Evolutionary conservation across 805 yeast genomes (phyloP).

Genomic region (Dipodascopsis uninucleata): DNA sequence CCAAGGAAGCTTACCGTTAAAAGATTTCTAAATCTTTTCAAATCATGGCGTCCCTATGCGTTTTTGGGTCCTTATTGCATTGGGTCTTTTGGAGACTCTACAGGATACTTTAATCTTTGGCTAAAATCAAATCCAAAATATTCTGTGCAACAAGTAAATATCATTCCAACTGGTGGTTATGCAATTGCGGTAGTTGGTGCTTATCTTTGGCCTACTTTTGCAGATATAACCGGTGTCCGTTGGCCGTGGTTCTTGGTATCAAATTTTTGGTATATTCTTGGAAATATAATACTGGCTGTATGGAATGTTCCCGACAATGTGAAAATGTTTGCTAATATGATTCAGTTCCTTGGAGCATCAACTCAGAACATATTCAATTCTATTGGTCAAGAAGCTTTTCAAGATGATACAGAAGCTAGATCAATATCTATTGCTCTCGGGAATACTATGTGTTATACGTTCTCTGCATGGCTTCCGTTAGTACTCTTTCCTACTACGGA

Average conservation of each 20-base stretch:
- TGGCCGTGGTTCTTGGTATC: slow-evolving; percentile 29
- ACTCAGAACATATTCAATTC: slow-evolving; percentile 20
- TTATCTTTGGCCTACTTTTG: slow-evolving; percentile 32
- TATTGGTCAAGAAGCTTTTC: slow-evolving; percentile 28
- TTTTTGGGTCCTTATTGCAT: slow-evolving; percentile 11
- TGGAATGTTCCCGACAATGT: slow-evolving; percentile 17
- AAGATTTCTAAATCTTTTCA: slow-evolving; percentile 1
- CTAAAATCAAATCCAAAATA: slow-evolving; percentile 31
- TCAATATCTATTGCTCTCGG: slow-evolving; percentile 35
- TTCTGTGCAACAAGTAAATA: slow-evolving; percentile 33
- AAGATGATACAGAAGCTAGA: slow-evolving; percentile 35
- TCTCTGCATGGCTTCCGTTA: slow-evolving; percentile 40
- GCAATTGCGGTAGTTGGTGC: slow-evolving; percentile 34
- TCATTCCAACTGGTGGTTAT: slow-evolving; percentile 39
- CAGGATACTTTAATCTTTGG: slow-evolving; percentile 35
- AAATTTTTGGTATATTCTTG: slow-evolving; percentile 13
- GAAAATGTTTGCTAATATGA: slow-evolving; percentile 13
- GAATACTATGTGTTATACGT: slow-evolving; percentile 35
- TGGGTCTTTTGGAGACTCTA: slow-evolving; percentile 12
- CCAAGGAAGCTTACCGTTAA: slow-evolving; percentile 15
- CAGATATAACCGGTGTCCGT: slow-evolving; percentile 35
- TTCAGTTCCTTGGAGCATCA: slow-evolving; percentile 17
- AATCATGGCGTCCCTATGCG: slow-evolving; percentile 16
- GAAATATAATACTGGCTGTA: slow-evolving; percentile 16
- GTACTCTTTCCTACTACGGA: slow-evolving; percentile 36